These are phyloP conservation scores for Claviceps africana DNA, from an alignment of 2,329 filamentous ascomycete species.

Conservation along the genomic window DNA sequence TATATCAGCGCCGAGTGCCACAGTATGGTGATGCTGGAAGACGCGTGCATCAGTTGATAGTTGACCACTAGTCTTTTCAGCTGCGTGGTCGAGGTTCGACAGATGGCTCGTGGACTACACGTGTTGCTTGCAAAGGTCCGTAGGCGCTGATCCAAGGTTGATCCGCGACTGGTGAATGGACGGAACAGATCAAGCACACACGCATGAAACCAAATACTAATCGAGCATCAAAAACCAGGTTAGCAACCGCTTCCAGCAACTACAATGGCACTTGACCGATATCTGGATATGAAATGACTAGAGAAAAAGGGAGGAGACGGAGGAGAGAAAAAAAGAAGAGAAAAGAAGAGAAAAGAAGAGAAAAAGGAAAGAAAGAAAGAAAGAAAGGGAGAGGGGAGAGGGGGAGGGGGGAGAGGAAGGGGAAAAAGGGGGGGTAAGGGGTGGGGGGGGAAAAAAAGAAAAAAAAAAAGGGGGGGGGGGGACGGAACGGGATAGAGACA, in stretches of 20 bases:
- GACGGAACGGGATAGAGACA: background rate
- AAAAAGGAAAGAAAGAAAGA: too few relatives aligned
- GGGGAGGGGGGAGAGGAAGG: too few relatives aligned
- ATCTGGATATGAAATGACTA: too few relatives aligned
- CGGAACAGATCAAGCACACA: conserved; percentile 10
- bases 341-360: too few relatives aligned
- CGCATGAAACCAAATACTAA: conserved; percentile 12
- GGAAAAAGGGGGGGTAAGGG: too few relatives aligned
- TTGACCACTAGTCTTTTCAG: conserved; percentile 21
- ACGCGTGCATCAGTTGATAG: conserved; percentile 17
- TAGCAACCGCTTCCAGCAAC: too few relatives aligned
- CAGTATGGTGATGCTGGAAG: conserved; percentile 20
- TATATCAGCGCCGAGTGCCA: conserved; percentile 25
- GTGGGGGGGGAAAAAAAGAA: too few relatives aligned
- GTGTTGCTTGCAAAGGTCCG: conserved; percentile 13
- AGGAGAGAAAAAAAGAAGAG: too few relatives aligned
- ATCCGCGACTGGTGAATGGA: conserved; percentile 11
- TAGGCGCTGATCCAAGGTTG: conserved; percentile 4
- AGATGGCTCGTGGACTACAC: conserved; percentile 14
- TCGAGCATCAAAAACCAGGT: background rate
- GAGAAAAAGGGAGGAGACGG: too few relatives aligned
- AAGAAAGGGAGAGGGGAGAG: too few relatives aligned
- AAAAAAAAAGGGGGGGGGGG: background rate
- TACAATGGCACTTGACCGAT: too few relatives aligned
- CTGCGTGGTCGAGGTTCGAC: conserved; percentile 19